Evolutionary conservation across 768 basidiomycete species (phyloP).

Genomic region (Naganishia kalamii): DNA sequence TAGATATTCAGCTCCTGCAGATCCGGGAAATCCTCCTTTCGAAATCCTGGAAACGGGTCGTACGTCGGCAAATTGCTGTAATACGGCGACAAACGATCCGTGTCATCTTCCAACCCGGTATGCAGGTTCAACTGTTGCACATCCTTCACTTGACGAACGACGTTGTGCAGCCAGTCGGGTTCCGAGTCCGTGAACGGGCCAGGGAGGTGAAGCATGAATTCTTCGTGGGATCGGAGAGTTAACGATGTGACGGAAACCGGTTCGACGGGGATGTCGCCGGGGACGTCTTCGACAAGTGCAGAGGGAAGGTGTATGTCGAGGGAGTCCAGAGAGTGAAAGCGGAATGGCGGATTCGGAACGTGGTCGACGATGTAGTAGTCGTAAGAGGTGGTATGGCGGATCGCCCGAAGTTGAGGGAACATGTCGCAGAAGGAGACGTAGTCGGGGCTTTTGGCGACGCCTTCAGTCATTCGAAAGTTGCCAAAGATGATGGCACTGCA

Average conservation of each 20-base stretch:
- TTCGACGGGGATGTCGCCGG: not conserved
- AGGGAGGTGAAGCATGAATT: constrained; percentile 12
- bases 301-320: constrained; percentile 9
- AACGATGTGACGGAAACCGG: not conserved
- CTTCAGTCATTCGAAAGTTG: not conserved
- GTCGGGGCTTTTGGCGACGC: not conserved
- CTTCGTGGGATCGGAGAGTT: not conserved
- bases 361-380: not conserved
- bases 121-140: constrained; percentile 4
- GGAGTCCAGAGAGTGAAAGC: not conserved
- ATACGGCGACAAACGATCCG: not conserved
- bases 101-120: constrained; percentile 7
- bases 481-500: constrained; percentile 11
- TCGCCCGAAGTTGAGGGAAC: not conserved
- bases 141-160: constrained; percentile 5
- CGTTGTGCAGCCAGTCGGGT: constrained; percentile 1
- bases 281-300: not conserved
- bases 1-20: not conserved
- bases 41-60: constrained; percentile 4
- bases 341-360: not conserved
- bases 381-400: constrained; percentile 1
- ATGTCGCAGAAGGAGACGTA: not conserved
- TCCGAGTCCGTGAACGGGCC: not conserved
- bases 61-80: not conserved
- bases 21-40: constrained; percentile 4